phyloP scores from a whole-genome alignment of 257 asterid species.

The Petunia axillaris region DNA sequence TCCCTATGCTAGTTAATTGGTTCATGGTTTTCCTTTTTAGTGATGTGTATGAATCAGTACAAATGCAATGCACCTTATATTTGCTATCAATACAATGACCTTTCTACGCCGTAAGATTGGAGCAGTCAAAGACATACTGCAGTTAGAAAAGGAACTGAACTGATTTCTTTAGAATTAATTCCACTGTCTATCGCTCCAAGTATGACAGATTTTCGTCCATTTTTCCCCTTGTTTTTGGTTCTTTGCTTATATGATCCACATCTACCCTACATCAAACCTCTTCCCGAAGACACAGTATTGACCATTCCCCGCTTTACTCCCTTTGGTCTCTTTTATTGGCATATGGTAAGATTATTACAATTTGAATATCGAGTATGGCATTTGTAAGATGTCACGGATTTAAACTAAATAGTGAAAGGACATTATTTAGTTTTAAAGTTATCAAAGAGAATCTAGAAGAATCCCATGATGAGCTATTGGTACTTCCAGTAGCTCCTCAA shows the following conservation, averaged over 20 bases:
- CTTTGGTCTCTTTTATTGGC: not conserved
- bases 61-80: not conserved
- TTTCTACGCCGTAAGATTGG: not conserved
- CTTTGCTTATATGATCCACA: not conserved
- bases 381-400: not conserved
- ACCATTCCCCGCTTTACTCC: not conserved
- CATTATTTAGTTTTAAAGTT: not conserved
- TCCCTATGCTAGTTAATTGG: not conserved
- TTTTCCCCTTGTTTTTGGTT: not conserved
- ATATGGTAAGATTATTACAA: not conserved
- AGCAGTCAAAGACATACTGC: not conserved
- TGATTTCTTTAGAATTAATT: not conserved
- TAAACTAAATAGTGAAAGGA: not conserved
- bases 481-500: not conserved
- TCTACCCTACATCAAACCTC: not conserved
- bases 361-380: not conserved
- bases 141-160: not conserved
- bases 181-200: not conserved
- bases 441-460: not conserved
- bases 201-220: not conserved
- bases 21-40: not conserved
- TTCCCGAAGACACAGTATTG: not conserved
- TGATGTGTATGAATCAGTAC: too few species aligned
- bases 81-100: not conserved
- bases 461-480: not conserved